phyloP scores from a whole-genome alignment of 306 rosid species.

The Quercus agrifolia region DNA sequence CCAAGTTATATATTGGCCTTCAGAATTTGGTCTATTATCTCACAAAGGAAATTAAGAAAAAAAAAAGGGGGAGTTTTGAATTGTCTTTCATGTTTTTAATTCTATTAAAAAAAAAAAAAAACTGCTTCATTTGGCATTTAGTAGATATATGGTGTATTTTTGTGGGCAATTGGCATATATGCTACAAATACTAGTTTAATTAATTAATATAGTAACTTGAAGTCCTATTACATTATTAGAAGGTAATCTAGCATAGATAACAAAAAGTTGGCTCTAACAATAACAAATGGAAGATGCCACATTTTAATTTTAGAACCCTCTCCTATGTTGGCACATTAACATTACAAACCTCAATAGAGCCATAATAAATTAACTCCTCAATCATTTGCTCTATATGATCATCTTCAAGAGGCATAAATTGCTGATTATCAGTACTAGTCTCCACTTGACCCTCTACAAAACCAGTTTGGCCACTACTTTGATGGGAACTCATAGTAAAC shows the following conservation, averaged over 20 bases:
- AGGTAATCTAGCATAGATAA: slow-evolving; percentile 2
- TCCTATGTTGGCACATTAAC: slow-evolving; percentile 26
- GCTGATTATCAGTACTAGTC: slow-evolving; percentile 17
- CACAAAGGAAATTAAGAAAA: no score
- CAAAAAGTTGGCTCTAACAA: background rate
- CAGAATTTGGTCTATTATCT: background rate
- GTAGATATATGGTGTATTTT: background rate
- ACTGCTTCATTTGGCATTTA: no score
- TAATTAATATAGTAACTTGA: background rate
- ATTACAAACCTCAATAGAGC: slow-evolving; percentile 68
- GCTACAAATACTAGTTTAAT: background rate
- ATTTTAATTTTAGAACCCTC: background rate
- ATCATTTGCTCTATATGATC: slow-evolving; percentile 88
- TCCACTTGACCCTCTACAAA: slow-evolving; percentile 24
- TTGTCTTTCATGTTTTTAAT: background rate
- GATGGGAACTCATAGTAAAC: background rate
- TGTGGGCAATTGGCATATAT: background rate
- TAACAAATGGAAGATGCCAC: slow-evolving; percentile 15
- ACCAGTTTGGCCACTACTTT: slow-evolving; percentile 5
- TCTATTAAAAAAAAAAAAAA: background rate
- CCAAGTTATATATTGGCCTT: background rate
- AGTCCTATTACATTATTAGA: slow-evolving; percentile 18
- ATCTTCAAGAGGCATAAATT: slow-evolving; percentile 68
- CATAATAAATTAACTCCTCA: slow-evolving; percentile 72
- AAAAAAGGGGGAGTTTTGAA: background rate